Evolutionary conservation across 1,284 basidiomycete species (phyloP).

Genomic region (Trichosporon coremiiforme): DNA sequence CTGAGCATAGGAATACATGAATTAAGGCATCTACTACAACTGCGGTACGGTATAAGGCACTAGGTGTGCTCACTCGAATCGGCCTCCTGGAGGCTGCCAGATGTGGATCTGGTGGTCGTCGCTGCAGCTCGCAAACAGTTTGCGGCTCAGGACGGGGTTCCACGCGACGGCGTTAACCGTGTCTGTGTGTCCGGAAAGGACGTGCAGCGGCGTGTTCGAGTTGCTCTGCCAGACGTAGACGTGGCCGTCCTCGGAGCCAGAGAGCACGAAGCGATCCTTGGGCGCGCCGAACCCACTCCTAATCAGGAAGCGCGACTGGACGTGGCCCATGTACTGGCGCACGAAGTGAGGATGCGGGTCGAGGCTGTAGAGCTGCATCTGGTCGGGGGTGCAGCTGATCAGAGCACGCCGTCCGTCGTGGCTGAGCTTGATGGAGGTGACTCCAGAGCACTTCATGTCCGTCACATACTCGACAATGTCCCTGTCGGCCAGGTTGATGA

Average conservation of each 20-base stretch:
- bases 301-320: slow-evolving; percentile 79
- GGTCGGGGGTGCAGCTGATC: slow-evolving; percentile 82
- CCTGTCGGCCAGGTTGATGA: slow-evolving; percentile 45
- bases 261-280: slow-evolving; percentile 84
- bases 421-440: slow-evolving; percentile 86
- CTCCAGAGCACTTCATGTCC: slow-evolving; percentile 52
- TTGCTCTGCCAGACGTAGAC: slow-evolving; percentile 96
- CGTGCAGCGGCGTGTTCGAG: slow-evolving; percentile 76
- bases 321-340: slow-evolving; percentile 78
- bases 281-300: slow-evolving; percentile 93
- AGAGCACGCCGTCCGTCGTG: slow-evolving; percentile 83
- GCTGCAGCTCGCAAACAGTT: slow-evolving; percentile 91
- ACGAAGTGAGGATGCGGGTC: slow-evolving; percentile 65
- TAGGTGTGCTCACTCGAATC: background rate
- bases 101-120: slow-evolving; percentile 63
- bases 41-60: background rate
- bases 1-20: slow-evolving; percentile 14
- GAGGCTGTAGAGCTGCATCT: slow-evolving; percentile 85
- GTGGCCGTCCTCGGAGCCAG: slow-evolving; percentile 90
- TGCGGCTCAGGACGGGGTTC: slow-evolving; percentile 77
- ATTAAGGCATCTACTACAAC: slow-evolving; percentile 13
- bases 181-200: slow-evolving; percentile 78
- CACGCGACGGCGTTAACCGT: slow-evolving; percentile 95
- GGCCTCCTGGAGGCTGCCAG: slow-evolving; percentile 6
- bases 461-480: slow-evolving; percentile 45